Evolutionary conservation across 352 stramenopile species (phyloP).

Genomic region (Paralagenidium karlingii): DNA sequence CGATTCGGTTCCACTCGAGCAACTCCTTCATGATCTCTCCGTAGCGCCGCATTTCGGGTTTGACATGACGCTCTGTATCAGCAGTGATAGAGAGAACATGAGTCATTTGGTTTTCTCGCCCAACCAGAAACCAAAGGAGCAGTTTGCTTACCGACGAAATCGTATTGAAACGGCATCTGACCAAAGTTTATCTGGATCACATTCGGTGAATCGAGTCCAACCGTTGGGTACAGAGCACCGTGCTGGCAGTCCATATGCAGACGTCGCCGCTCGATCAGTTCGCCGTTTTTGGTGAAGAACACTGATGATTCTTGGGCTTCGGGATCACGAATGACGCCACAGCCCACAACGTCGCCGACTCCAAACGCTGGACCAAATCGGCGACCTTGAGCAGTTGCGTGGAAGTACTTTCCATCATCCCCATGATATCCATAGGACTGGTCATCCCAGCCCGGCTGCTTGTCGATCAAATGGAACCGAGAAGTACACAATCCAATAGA

Average conservation of each 20-base stretch:
- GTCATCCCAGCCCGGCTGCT: constrained; percentile 57
- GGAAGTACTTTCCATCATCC: constrained; percentile 62
- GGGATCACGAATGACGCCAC: constrained; percentile 39
- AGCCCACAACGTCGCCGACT: constrained; percentile 52
- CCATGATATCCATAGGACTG: constrained; percentile 66
- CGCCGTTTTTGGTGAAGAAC: constrained; percentile 65
- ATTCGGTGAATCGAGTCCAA: constrained; percentile 72
- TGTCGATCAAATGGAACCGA: constrained; percentile 38
- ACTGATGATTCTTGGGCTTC: constrained; percentile 20
- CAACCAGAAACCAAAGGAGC: constrained; percentile 1
- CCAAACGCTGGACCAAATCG: constrained; percentile 51
- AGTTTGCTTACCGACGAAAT: constrained; percentile 29
- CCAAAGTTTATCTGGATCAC: constrained; percentile 77
- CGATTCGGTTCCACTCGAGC: no score
- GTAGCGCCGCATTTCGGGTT: no score
- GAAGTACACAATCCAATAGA: constrained; percentile 42
- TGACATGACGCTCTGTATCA: no score
- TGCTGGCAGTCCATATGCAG: constrained; percentile 3
- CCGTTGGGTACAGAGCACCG: constrained; percentile 53
- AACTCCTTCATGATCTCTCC: no score
- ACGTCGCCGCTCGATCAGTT: constrained; percentile 28
- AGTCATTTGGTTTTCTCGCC: no score
- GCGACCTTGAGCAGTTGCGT: constrained; percentile 20
- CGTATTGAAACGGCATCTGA: constrained; percentile 45
- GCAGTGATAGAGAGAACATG: no score